Percentiles rank a stretch among this genome's conserved stretches.
Conservation (phyloP, 805 yeast genomes). For the Yamadazyma tumulicola region DNA sequence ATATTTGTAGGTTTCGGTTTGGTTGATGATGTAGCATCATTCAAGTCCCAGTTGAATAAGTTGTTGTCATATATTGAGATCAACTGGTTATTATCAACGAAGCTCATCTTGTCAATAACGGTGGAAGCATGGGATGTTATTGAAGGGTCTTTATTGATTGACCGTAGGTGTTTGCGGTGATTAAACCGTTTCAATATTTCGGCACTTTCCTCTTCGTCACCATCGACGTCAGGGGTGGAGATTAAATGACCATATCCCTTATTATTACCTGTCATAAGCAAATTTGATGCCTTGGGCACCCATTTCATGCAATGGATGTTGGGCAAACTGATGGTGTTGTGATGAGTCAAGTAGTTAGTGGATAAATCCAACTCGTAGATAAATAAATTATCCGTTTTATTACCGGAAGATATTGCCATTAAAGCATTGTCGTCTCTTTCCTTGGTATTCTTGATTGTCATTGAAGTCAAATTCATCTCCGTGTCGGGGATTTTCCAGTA, state of each 20-base stretch:
- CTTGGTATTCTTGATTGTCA: conserved; percentile 23
- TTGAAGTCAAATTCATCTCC: conserved; percentile 42
- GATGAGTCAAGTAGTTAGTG: conserved; percentile 47
- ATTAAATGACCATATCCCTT: conserved; percentile 74
- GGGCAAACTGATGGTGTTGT: conserved; percentile 57
- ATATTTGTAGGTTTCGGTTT: conserved; percentile 52
- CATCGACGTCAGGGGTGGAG: conserved; percentile 50
- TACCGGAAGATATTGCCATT: conserved; percentile 53
- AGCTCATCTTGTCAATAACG: conserved; percentile 24
- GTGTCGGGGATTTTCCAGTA: conserved; percentile 46
- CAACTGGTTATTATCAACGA: conserved; percentile 39
- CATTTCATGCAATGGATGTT: conserved; percentile 52
- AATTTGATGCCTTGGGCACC: conserved; percentile 40
- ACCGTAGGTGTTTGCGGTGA: conserved; percentile 61
- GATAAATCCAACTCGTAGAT: conserved; percentile 45
- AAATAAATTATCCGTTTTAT: conserved; percentile 42
- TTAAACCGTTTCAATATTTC: conserved; percentile 76
- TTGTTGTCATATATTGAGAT: conserved; percentile 65
- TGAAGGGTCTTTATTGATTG: conserved; percentile 23
- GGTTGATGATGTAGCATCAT: conserved; percentile 29
- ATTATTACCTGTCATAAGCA: conserved; percentile 68
- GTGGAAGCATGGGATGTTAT: conserved; percentile 18
- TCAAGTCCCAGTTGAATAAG: conserved; percentile 73
- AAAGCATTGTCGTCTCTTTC: conserved; percentile 21
- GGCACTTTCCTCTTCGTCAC: conserved; percentile 47